These are phyloP conservation scores for Blastobotrys apis DNA, from an alignment of 1,139 yeast species.

Conservation along the genomic window DNA sequence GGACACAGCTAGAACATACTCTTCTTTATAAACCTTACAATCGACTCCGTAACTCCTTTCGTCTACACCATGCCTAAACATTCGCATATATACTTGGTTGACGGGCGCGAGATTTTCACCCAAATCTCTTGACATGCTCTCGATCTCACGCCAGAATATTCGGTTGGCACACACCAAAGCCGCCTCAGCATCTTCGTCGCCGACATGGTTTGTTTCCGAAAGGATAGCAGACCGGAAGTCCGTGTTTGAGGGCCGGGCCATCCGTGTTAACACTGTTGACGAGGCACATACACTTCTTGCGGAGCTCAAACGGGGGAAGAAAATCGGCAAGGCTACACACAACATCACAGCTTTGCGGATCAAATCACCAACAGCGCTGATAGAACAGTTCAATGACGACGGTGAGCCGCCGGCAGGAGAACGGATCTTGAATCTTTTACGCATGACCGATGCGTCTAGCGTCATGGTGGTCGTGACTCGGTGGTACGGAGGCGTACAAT, in stretches of 20 bases:
- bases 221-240: conserved; percentile 78
- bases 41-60: too few species aligned
- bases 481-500: conserved; percentile 86
- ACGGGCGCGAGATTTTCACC: too few species aligned
- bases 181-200: too few species aligned
- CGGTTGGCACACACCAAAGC: too few species aligned
- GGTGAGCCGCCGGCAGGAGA: conserved; percentile 91
- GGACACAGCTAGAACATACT: too few species aligned
- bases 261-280: conserved; percentile 51
- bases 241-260: conserved; percentile 72
- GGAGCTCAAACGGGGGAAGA: conserved; percentile 49
- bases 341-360: conserved; percentile 82
- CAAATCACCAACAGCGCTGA: neutral
- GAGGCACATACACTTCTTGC: conserved; percentile 56
- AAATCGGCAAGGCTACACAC: conserved; percentile 62
- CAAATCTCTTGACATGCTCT: too few species aligned
- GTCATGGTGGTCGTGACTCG: conserved; percentile 80
- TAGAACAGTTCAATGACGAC: conserved; percentile 59
- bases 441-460: conserved; percentile 67
- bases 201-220: conserved; percentile 73
- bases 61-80: too few species aligned
- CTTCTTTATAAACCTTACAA: too few species aligned
- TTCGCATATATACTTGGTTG: too few species aligned
- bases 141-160: too few species aligned
- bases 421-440: conserved; percentile 64